phyloP scores from a whole-genome alignment of 257 asterid genomes.

The Craterostigma plantagineum region DNA sequence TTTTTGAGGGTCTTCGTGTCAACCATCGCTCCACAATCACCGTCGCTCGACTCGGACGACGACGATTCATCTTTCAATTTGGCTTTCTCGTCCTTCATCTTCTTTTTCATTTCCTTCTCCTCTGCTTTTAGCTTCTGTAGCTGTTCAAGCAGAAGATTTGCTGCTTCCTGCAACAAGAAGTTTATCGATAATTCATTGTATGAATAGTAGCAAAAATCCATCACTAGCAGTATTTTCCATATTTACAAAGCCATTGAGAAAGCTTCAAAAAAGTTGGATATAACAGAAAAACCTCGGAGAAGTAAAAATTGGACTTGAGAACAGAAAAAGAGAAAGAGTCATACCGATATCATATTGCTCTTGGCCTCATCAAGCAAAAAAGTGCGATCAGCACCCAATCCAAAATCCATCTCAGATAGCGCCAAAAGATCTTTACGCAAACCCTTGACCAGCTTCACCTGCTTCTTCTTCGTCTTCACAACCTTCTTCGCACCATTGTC shows the following conservation, averaged over 20 bases:
- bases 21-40: constrained; percentile 36
- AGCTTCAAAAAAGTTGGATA: too few species aligned
- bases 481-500: constrained; percentile 13
- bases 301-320: not conserved
- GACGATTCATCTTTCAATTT: constrained; percentile 22
- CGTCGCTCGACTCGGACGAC: constrained; percentile 39
- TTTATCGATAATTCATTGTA: not conserved
- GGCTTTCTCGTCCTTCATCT: constrained; percentile 28
- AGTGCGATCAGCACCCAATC: constrained; percentile 15
- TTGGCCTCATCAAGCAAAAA: constrained; percentile 28
- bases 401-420: constrained; percentile 32
- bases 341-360: constrained; percentile 41
- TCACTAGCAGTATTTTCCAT: too few species aligned
- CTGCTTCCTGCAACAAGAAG: constrained; percentile 32
- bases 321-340: not conserved
- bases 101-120: constrained; percentile 28
- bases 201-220: too few species aligned
- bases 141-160: constrained; percentile 28
- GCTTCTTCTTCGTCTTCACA: constrained; percentile 34
- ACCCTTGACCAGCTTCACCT: constrained; percentile 45
- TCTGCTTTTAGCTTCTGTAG: constrained; percentile 33
- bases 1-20: constrained; percentile 19
- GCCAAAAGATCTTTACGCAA: constrained; percentile 31
- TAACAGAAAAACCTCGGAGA: too few species aligned
- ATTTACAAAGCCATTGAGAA: too few species aligned